Base-by-base conservation (phyloP, 805 yeast species). In the Candida ovalis region DNA sequence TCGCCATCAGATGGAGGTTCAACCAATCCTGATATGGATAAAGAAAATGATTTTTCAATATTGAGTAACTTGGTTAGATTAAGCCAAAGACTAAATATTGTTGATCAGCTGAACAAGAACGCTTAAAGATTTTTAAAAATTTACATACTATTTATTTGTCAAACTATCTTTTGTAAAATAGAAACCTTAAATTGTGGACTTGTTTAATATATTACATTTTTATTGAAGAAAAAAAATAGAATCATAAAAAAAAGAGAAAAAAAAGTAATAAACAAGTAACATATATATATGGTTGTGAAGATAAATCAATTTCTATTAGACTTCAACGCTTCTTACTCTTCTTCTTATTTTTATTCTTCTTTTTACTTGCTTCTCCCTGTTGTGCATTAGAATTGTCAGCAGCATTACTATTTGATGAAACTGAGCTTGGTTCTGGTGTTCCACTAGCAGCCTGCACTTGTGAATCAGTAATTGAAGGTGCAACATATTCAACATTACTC, bases 301-400 rank as follows among this genome's bases (percentile, higher is more conserved):
- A 7, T 25, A 25, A 25, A 25, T n/a, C n/a, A n/a, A n/a, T n/a
- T n/a, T n/a, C n/a, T n/a, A n/a, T n/a, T n/a, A n/a, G n/a, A 25
- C 10, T 39, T 53, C 46, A 56, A 48, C 51, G 56, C 40, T 52
- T 54, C 43, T 57, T 59, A 33, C 59, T 55, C 50, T 59, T 61
- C 52, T 58, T 57, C 37, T 59, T 58, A 21, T 47, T 46, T 38
- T 54, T 57, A 43, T 53, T 56, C 44, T 46, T 50, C 30, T 48
- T 54, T 33, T 49, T 53, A 35, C 17, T 24, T 17, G 24, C 25
- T 6, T 30, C 30, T 30, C 35, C 35, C 15, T 30, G 35, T 17
- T 30, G 35, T 17, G 27, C 21, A 18, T 17, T 33, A 9, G 46
- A 13, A 25, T 17, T 25, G 35, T 15, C 28, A 32, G 30, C 22